These are phyloP conservation scores for Magnaporthiopsis poae DNA, from an alignment of 2,329 filamentous ascomycete genomes.

Conservation along the genomic window DNA sequence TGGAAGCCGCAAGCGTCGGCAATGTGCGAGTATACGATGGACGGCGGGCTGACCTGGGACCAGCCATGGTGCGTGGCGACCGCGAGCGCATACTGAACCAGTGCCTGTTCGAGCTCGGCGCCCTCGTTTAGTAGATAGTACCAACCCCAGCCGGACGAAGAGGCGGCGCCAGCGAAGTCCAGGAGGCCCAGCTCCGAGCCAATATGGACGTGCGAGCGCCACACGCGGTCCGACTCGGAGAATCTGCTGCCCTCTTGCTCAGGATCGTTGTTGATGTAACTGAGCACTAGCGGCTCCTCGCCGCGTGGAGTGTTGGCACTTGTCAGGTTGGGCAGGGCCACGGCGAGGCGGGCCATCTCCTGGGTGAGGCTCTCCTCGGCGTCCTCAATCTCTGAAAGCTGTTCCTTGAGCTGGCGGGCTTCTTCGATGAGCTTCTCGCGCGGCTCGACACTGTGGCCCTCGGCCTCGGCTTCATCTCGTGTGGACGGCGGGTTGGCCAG, in stretches of 20 bases:
- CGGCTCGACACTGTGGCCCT: background rate
- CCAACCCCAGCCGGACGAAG: constrained; percentile 91
- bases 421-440: constrained; percentile 47
- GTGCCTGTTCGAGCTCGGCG: constrained; percentile 85
- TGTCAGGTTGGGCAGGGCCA: constrained; percentile 78
- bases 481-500: constrained; percentile 43
- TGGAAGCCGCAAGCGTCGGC: constrained; percentile 88
- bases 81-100: constrained; percentile 74
- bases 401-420: constrained; percentile 54
- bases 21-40: constrained; percentile 84
- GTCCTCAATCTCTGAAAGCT: constrained; percentile 50
- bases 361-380: constrained; percentile 48
- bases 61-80: constrained; percentile 66
- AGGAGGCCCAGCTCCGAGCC: constrained; percentile 78
- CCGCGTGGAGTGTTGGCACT: constrained; percentile 65
- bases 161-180: constrained; percentile 73
- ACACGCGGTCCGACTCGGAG: constrained; percentile 34
- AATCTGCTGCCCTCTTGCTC: constrained; percentile 16
- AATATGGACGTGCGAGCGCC: constrained; percentile 75
- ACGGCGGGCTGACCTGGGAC: constrained; percentile 73
- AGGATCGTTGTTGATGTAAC: constrained; percentile 69
- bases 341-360: constrained; percentile 65
- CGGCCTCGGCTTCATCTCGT: constrained; percentile 21
- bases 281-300: constrained; percentile 52
- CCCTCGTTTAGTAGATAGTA: constrained; percentile 91